Evolutionary conservation across 1,284 basidiomycete species (phyloP).

Genomic region (Rhodotorula sp.): DNA sequence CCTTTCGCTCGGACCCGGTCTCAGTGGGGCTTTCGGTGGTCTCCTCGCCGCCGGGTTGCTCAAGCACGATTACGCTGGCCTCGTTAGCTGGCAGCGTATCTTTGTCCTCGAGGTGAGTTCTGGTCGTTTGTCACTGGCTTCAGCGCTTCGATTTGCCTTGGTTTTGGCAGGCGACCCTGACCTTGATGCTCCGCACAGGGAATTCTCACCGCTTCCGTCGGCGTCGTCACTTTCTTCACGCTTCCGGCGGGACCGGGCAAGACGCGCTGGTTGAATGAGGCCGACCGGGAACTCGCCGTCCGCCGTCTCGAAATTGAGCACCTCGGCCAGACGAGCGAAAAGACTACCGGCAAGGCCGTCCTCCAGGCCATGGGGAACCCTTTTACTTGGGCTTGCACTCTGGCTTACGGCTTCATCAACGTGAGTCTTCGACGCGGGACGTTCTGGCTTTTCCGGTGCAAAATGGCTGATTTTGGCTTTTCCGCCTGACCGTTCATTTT

Average conservation of each 20-base stretch:
- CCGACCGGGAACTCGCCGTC: conserved; percentile 45
- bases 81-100: conserved; percentile 47
- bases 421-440: conserved; percentile 13
- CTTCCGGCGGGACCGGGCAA: conserved; percentile 47
- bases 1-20: conserved; percentile 32
- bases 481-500: background rate
- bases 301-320: conserved; percentile 33
- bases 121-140: too few relatives aligned
- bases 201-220: conserved; percentile 15
- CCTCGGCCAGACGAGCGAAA: conserved; percentile 35
- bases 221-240: conserved; percentile 47
- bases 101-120: conserved; percentile 34
- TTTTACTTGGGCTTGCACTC: conserved; percentile 25
- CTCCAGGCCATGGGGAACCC: conserved; percentile 33
- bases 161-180: too few relatives aligned
- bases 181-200: background rate
- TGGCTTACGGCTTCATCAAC: conserved; percentile 44
- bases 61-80: conserved; percentile 36
- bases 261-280: conserved; percentile 46
- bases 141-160: background rate
- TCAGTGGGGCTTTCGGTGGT: conserved; percentile 42
- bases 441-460: background rate
- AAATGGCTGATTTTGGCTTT: background rate
- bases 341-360: conserved; percentile 36
- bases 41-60: conserved; percentile 41